These are phyloP conservation scores for Nymphaea colorata DNA, from an alignment of 164 flowering plant genomes.

Conservation along the genomic window DNA sequence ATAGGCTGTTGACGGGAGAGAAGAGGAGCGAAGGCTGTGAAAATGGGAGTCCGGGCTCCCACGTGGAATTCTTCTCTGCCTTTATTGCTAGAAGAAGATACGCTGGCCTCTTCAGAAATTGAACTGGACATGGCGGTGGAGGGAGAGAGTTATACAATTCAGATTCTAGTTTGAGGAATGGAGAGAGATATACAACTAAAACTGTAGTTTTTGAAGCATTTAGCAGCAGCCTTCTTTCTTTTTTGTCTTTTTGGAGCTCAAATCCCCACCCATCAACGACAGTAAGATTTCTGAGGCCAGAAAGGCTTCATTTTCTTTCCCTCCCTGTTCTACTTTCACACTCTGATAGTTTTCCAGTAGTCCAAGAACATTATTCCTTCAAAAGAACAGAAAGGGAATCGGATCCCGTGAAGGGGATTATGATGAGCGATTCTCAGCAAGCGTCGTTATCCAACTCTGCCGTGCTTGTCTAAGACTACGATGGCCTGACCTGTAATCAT, in stretches of 20 bases:
- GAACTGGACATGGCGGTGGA: conserved; percentile 41
- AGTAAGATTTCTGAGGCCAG: not conserved
- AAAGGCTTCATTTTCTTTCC: not conserved
- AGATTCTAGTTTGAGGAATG: not conserved
- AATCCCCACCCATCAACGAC: too few relatives aligned
- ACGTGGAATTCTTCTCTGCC: not conserved
- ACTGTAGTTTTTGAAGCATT: not conserved
- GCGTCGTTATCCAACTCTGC: conserved; percentile 39
- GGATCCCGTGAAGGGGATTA: conserved; percentile 34
- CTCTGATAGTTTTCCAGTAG: not conserved
- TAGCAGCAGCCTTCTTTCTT: too few relatives aligned
- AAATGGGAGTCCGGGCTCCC: conserved; percentile 18
- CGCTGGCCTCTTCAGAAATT: conserved; percentile 62
- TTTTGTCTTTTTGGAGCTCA: too few relatives aligned
- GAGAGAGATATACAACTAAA: not conserved
- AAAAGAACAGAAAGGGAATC: not conserved
- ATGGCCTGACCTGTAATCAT: conserved; percentile 3
- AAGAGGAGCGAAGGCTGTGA: conserved; percentile 21
- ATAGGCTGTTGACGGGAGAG: conserved; percentile 19
- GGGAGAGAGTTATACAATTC: too few relatives aligned
- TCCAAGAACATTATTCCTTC: not conserved
- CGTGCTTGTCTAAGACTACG: conserved; percentile 37
- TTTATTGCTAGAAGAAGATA: conserved; percentile 26
- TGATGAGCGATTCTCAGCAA: conserved; percentile 22
- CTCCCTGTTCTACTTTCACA: not conserved